Conservation (phyloP, 1,284 basidiomycete species). For the Pyrrhoderma noxium region DNA sequence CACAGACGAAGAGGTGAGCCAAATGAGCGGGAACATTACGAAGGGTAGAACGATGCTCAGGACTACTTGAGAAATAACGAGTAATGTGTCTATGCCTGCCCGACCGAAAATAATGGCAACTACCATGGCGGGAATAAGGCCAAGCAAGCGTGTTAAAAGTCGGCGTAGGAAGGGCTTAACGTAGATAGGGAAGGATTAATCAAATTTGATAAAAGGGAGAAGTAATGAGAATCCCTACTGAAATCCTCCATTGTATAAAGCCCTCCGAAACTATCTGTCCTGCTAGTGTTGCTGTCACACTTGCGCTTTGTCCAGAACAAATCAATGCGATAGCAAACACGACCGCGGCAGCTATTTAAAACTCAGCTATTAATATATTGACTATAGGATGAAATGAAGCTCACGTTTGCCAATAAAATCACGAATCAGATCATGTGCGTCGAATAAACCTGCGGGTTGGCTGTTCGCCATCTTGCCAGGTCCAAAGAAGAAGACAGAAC, state of each 20-base stretch:
- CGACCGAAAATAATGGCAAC: conserved; percentile 75
- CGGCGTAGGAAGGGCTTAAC: conserved; percentile 71
- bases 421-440: conserved; percentile 72
- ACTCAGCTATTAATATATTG: not conserved
- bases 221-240: conserved; percentile 43
- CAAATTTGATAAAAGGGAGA: conserved; percentile 1
- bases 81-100: conserved; percentile 70
- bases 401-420: conserved; percentile 60
- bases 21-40: conserved; percentile 75
- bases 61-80: conserved; percentile 85
- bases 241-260: conserved; percentile 85
- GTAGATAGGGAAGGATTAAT: conserved; percentile 8
- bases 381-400: conserved; percentile 22
- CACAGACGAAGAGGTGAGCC: conserved; percentile 59
- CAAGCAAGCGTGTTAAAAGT: conserved; percentile 76
- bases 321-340: conserved; percentile 84
- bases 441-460: conserved; percentile 70
- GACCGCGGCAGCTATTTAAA: conserved; percentile 55
- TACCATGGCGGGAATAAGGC: conserved; percentile 80
- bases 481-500: conserved; percentile 70
- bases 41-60: conserved; percentile 88
- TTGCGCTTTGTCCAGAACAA: conserved; percentile 86
- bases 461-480: conserved; percentile 24
- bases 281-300: conserved; percentile 87
- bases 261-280: conserved; percentile 94